A percentile compares a stretch with the other conserved stretches of the same genome.
Evolutionary conservation across 1,139 yeast genomes (phyloP).

Genomic region (Saccharomyces pastorianus): DNA sequence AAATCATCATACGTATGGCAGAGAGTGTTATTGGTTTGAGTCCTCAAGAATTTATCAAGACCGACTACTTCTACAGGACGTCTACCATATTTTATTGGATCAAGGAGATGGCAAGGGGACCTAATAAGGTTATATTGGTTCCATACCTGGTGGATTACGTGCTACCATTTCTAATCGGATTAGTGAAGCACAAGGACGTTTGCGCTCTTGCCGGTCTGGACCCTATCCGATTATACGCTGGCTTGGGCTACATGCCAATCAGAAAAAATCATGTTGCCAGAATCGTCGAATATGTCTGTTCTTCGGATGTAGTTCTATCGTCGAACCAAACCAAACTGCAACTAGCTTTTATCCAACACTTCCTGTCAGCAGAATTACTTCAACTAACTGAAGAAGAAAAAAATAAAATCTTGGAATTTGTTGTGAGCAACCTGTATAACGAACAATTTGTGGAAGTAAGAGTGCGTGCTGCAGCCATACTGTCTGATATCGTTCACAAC

Average conservation of each 20-base stretch:
- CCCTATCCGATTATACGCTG: conserved; percentile 46
- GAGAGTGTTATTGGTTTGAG: conserved; percentile 6
- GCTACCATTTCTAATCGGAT: conserved; percentile 61
- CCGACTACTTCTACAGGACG: conserved; percentile 34
- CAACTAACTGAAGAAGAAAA: conserved; percentile 46
- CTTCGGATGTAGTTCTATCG: conserved; percentile 32
- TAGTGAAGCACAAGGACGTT: conserved; percentile 71
- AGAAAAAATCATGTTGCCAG: conserved; percentile 38
- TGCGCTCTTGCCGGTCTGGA: conserved; percentile 64
- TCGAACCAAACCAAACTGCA: conserved; percentile 65
- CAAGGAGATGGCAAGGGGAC: conserved; percentile 24
- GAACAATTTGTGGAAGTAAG: conserved; percentile 63
- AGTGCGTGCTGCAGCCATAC: conserved; percentile 62
- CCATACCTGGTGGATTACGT: conserved; percentile 40
- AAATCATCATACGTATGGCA: conserved; percentile 24
- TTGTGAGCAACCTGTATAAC: conserved; percentile 50
- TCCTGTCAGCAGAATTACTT: conserved; percentile 66
- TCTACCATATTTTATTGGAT: conserved; percentile 32
- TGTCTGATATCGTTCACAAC: conserved; percentile 77
- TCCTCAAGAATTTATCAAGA: conserved; percentile 32
- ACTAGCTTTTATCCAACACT: conserved; percentile 63
- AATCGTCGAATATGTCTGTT: conserved; percentile 46
- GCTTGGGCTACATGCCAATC: conserved; percentile 53
- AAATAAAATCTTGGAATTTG: conserved; percentile 42
- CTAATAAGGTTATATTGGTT: conserved; percentile 33